Evolutionary conservation across 2,329 filamentous ascomycete species (phyloP), one percentile per base, ranked within the genome.

Genomic region (Diaporthe batatas): DNA sequence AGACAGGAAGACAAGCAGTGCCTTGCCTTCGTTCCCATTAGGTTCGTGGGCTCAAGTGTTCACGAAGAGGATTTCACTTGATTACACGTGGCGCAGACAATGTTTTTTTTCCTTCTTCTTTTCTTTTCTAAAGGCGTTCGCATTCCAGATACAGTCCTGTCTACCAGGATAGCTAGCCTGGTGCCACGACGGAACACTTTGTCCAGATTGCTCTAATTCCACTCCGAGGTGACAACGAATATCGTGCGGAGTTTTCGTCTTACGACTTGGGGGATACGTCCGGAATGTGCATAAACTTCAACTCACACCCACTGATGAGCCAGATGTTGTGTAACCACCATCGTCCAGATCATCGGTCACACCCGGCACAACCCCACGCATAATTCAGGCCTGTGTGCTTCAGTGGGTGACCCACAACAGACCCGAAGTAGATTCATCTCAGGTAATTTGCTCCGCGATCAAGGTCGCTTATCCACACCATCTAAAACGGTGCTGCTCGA

Each of bases 351-450:
- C 62, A 34, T 53, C 62, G n/a, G 29, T 23, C 47, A 12, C 32
- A 51, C 62, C n/a, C 32, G 29, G 47, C 47, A 67, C 12, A 65
- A 67, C 62, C 62, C 62, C 44, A 67, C 62, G 44, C 47, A 53
- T 21, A 36, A 23, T 21, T 18, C 32, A 23, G 6, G 21, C n/a
- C n/a, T 65, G 8, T 12, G 21, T 62, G 29, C 8, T 62, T 39
- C 36, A 21, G n/a, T 53, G 6, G n/a, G 32, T 18, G 44, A 25
- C 47, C n/a, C 47, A 34, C 47, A 53, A 6, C 62, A 39, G 32
- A 12, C 62, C 62, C 39, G 39, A 47, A 44, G 47, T 36, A 67
- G 62, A 53, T 53, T 51, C n/a, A 53, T 53, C 44, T 67, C 32
- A 51, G 12, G 44, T 39, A 39, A 36, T 53, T 39, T 29, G 7